These are phyloP conservation scores for Solidago caesia DNA, from an alignment of 129 eudicot species.

Conservation along the genomic window DNA sequence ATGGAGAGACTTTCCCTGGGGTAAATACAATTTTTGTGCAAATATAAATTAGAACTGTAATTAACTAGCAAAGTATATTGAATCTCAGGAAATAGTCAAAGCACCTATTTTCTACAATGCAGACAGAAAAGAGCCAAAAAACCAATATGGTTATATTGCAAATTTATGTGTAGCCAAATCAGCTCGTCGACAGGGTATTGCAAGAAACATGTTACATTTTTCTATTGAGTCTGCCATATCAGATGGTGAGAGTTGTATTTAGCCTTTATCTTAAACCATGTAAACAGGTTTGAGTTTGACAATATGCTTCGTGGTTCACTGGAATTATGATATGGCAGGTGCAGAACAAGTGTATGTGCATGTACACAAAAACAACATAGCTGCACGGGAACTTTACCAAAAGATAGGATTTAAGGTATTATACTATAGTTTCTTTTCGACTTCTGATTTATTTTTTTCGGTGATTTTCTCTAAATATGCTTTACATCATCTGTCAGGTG, in stretches of 20 bases:
- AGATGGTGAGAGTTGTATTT: conserved; percentile 44
- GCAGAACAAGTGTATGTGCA: conserved; percentile 74
- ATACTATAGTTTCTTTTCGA: not conserved
- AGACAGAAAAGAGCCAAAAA: conserved; percentile 38
- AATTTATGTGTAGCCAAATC: conserved; percentile 81
- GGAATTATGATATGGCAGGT: conserved; percentile 41
- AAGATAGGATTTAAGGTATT: conserved; percentile 71
- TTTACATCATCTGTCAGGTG: conserved; percentile 34
- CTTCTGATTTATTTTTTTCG: not conserved
- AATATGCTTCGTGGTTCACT: not conserved
- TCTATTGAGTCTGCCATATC: conserved; percentile 57
- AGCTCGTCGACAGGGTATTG: conserved; percentile 84
- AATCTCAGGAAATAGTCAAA: conserved; percentile 57
- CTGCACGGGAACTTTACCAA: conserved; percentile 61
- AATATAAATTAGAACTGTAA: conserved; percentile 13
- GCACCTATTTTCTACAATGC: conserved; percentile 46
- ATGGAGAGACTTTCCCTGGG: conserved; percentile 82
- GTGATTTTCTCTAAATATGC: conserved; percentile 3
- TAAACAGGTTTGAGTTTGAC: conserved; percentile 10
- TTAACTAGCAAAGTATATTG: conserved; percentile 1
- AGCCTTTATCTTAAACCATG: not conserved
- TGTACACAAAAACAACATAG: conserved; percentile 56
- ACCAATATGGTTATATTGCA: conserved; percentile 63
- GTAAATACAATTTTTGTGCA: conserved; percentile 39
- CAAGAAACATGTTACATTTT: conserved; percentile 71